Base-by-base conservation (phyloP, 768 basidiomycete species). In the Tephrocybe rancida region DNA sequence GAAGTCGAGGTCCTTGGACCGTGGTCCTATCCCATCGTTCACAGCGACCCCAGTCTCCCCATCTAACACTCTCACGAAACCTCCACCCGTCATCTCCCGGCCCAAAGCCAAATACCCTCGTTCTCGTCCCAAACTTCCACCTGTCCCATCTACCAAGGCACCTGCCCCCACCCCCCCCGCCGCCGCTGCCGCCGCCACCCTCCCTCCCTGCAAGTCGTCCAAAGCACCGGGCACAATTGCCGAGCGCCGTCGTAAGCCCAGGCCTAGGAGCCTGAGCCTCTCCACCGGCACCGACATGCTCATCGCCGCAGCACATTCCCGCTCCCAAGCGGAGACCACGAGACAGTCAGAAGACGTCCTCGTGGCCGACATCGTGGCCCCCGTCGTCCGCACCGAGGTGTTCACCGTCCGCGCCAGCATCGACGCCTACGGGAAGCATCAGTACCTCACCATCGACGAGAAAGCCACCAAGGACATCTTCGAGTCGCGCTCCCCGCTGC, bases 231-330 rank as follows among this genome's bases (percentile, higher is more conserved):
- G 14, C 22, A 27, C 34, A 21, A 43, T 60, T 1, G 58, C 56
- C 13, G 58, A 62, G 19, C 54, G 61, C 6, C 56, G 59, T 14
- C 47, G 55, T 8, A 44, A 49, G 37, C 52, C 48, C 7, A 34
- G 62, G 9, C 59, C 62, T 16, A 34, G 62, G 24, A 63, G 62
- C 30, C 41, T 63, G 1, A 61, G 62, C 27, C 50, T 63, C 4
- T 54, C 58, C 9, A 54, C 58, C 0, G 61, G 53, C 1, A 46
- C 50, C 3, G 55, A 59, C 27, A 49, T 55, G 50, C 48, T 54
- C 27, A 16, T 42, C 16, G 50, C 48, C n/a, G 34, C 52, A 18
- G 41, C 37, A 5, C 44, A 35, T 7, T 26, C 38, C 1, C 22
- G 18, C 9, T 8, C 41, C 25, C 14, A 29, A 9, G n/a, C 5